phyloP scores from a whole-genome alignment of 306 rosid species.

The Urtica urens region DNA sequence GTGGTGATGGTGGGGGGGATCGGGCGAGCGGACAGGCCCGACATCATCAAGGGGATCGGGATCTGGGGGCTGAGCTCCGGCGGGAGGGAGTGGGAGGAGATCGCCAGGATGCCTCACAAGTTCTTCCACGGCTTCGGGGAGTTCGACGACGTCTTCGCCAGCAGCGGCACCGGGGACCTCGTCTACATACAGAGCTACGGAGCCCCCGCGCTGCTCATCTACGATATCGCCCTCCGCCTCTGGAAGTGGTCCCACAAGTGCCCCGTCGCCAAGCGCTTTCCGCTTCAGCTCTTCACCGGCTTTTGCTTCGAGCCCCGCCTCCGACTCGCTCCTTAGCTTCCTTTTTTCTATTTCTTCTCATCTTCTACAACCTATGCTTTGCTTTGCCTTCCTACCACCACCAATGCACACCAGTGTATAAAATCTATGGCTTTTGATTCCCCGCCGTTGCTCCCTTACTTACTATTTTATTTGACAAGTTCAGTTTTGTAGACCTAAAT shows the following conservation, averaged over 20 bases:
- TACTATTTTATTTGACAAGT: too few relatives aligned
- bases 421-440: too few relatives aligned
- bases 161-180: slow-evolving; percentile 74
- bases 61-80: slow-evolving; percentile 71
- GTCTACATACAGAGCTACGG: slow-evolving; percentile 92
- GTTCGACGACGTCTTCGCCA: slow-evolving; percentile 85
- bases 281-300: slow-evolving; percentile 88
- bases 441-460: too few relatives aligned
- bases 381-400: too few relatives aligned
- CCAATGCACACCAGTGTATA: too few relatives aligned
- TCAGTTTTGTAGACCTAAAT: too few relatives aligned
- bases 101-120: slow-evolving; percentile 78
- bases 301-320: slow-evolving; percentile 96
- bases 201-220: slow-evolving; percentile 73
- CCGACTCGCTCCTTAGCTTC: slow-evolving; percentile 66
- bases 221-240: slow-evolving; percentile 48
- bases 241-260: slow-evolving; percentile 98
- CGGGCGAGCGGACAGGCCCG: slow-evolving; percentile 65
- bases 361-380: too few relatives aligned
- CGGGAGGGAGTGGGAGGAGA: slow-evolving; percentile 68
- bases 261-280: slow-evolving; percentile 77
- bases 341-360: too few relatives aligned
- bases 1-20: slow-evolving; percentile 99
- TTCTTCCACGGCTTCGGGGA: slow-evolving; percentile 96
- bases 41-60: slow-evolving; percentile 90